Evolutionary conservation across 331 rosid genomes (phyloP).

Genomic region (Malus hybrid): DNA sequence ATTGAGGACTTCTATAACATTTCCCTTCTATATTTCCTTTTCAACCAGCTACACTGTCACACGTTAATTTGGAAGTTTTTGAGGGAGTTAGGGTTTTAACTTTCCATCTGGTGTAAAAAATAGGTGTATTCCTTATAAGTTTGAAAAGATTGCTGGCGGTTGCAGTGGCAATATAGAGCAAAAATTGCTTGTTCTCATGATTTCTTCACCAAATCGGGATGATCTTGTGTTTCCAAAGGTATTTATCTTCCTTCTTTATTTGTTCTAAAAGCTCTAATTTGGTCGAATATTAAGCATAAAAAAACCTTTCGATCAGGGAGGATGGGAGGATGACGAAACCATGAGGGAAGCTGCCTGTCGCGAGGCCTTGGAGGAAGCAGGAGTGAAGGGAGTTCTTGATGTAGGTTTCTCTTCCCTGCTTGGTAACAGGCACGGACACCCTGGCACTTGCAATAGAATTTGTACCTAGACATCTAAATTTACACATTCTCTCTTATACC

Average conservation of each 20-base stretch:
- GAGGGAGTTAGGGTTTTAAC: not conserved
- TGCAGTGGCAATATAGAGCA: slow-evolving; percentile 11
- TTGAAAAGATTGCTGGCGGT: slow-evolving; percentile 5
- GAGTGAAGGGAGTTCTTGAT: slow-evolving; percentile 23
- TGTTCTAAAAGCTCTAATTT: not conserved
- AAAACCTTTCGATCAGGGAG: slow-evolving; percentile 20
- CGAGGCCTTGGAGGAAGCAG: slow-evolving; percentile 34
- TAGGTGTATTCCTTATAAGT: slow-evolving; percentile 28
- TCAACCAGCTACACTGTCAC: not conserved
- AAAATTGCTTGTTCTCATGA: slow-evolving; percentile 28
- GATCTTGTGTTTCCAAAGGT: slow-evolving; percentile 38
- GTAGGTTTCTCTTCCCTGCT: slow-evolving; percentile 23
- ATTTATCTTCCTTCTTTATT: not conserved
- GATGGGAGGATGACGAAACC: slow-evolving; percentile 32
- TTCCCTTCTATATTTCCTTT: not conserved
- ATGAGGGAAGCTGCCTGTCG: slow-evolving; percentile 27
- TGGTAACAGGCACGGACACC: slow-evolving; percentile 11
- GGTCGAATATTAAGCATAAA: not conserved
- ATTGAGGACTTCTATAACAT: not conserved
- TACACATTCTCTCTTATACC: not conserved
- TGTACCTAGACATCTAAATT: not conserved
- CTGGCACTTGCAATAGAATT: not conserved
- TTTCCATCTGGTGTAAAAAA: not conserved
- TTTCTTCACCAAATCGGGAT: slow-evolving; percentile 26
- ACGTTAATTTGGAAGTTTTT: not conserved